Base-by-base conservation (phyloP, 2,329 filamentous ascomycete species). In the Triangularia verruculosa region DNA sequence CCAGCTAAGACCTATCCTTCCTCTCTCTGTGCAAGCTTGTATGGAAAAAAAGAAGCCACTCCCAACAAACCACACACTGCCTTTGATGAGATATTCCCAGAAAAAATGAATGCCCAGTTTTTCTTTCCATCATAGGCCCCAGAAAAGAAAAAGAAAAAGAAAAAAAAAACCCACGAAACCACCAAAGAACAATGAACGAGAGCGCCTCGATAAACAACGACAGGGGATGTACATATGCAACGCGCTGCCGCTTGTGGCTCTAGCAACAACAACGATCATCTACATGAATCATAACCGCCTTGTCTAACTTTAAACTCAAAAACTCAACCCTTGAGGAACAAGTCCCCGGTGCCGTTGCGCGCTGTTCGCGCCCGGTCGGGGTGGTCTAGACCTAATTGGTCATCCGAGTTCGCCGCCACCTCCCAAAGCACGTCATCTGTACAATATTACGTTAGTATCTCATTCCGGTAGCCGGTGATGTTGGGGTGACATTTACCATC, bases 401-500 rank as follows among this genome's bases (percentile, higher is more conserved):
- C 86, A 66, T 90, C 87, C 25, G 86, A 82, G 3, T 77, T 79
- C 25, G 73, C 75, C 63, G 77, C 79, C 69, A 80, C 73, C 61
- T 81, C 82, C 78, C 77, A 87, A 25, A 89, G 75, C 57, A 87
- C 77, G 71, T 88, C 83, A 68, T 88, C 86, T 89, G n/a, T n/a
- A 63, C 7, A 75, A 8, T 1, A 2, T 3, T 12, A 68, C 73
- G 75, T 72, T 61, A 73, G 71, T 39, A 51, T 32, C 25, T 13
- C 15, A 20, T 22, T 20, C 13, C 7, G 28, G n/a, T n/a, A n/a
- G 7, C 7, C n/a, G 15, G 20, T n/a, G 8, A 32, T 24, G 11
- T 12, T 57, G 12, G 57, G 15, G 57, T 32, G 8, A 75, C 88
- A n/a, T n/a, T 82, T 80, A 97, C 94, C 93, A 78, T 98, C 95